These are phyloP conservation scores for Fusarium devonianum DNA, from an alignment of 2,329 filamentous ascomycete species.

Conservation along the genomic window DNA sequence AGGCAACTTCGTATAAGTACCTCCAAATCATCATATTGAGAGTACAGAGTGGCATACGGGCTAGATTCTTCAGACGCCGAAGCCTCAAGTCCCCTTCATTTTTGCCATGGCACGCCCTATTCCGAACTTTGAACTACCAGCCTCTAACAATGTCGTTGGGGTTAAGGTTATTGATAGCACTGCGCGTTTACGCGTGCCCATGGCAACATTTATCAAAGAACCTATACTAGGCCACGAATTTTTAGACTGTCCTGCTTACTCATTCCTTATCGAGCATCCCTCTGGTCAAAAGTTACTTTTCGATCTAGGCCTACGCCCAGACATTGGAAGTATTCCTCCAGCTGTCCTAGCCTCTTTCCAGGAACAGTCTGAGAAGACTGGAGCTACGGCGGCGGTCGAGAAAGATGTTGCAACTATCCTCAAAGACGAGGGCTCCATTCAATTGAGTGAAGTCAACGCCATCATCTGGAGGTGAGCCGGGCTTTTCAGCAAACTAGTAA, in stretches of 20 bases:
- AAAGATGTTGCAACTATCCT: slow-evolving; percentile 25
- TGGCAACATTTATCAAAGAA: not conserved
- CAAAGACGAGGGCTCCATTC: not conserved
- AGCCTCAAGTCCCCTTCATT: not conserved
- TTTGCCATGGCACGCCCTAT: not conserved
- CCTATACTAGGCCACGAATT: not conserved
- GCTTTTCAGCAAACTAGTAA: not conserved
- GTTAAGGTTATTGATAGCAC: slow-evolving; percentile 3
- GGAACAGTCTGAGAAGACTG: not conserved
- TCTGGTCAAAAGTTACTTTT: not conserved
- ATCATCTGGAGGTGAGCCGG: slow-evolving; percentile 27
- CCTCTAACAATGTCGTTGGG: not conserved
- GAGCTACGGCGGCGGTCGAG: not conserved
- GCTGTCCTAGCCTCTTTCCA: not conserved
- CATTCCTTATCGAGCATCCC: slow-evolving; percentile 1
- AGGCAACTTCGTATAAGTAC: not conserved
- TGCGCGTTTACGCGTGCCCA: not conserved
- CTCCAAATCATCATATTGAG: too few relatives aligned
- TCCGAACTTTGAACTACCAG: not conserved
- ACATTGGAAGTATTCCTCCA: slow-evolving; percentile 13
- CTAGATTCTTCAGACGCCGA: too few relatives aligned
- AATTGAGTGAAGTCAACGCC: slow-evolving; percentile 3
- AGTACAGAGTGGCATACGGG: too few relatives aligned
- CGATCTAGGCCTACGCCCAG: slow-evolving; percentile 8
- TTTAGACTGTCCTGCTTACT: not conserved